phyloP scores from a whole-genome alignment of 495 filamentous ascomycete species.

The Hypoxylon crocopeplum region DNA sequence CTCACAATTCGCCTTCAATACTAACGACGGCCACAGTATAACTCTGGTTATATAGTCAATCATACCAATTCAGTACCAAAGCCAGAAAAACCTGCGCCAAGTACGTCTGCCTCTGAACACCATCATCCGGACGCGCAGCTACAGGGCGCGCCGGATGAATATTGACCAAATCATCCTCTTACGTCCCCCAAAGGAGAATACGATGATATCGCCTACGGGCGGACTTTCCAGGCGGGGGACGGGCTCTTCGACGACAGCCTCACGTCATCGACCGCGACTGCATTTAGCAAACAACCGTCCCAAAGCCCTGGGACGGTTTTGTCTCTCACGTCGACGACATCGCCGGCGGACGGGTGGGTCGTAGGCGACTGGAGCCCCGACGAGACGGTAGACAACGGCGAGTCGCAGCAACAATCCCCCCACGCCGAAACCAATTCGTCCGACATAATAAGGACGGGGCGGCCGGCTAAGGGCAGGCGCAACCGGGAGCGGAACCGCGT shows the following conservation, averaged over 20 bases:
- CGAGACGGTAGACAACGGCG: background rate
- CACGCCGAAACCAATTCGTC: too few relatives aligned
- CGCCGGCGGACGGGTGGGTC: background rate
- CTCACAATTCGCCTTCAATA: too few relatives aligned
- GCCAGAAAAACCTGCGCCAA: background rate
- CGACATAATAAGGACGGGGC: too few relatives aligned
- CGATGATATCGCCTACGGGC: background rate
- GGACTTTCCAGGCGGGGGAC: background rate
- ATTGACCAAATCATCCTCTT: background rate
- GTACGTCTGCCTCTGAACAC: too few relatives aligned
- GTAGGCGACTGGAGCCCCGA: conserved; percentile 7
- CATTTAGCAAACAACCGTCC: background rate
- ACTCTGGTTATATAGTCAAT: background rate
- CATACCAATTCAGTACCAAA: background rate
- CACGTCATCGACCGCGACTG: background rate
- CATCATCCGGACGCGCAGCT: too few relatives aligned
- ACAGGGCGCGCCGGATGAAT: too few relatives aligned
- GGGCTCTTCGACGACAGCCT: background rate
- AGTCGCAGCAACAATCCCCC: too few relatives aligned
- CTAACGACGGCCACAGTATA: background rate
- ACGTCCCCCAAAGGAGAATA: background rate
- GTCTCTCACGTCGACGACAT: background rate
- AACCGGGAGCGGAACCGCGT: conserved; percentile 67
- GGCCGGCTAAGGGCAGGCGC: conserved; percentile 9
- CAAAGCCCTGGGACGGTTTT: background rate